Conservation (phyloP, 306 rosid species). For the Vigna nakashimae region DNA sequence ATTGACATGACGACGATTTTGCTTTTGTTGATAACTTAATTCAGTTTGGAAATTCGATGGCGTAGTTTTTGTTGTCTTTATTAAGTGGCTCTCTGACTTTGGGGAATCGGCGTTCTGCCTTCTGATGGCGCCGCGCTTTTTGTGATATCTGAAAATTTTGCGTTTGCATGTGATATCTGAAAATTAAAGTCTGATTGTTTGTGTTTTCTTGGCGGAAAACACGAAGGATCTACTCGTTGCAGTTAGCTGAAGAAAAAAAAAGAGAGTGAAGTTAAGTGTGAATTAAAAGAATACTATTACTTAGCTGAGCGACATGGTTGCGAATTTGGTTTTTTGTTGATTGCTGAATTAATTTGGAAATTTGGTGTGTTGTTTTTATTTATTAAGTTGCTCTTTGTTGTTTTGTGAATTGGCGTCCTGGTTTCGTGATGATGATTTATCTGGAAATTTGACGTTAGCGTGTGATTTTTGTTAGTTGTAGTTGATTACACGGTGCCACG, state of each 20-base stretch:
- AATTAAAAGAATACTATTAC: conserved; percentile 17
- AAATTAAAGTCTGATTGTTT: conserved; percentile 12
- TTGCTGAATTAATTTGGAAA: conserved; percentile 24
- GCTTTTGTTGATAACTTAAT: conserved; percentile 28
- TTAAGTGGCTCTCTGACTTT: background rate
- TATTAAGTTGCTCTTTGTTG: background rate
- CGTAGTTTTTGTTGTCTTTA: background rate
- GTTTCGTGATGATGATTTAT: conserved; percentile 9
- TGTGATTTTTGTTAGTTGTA: conserved; percentile 11
- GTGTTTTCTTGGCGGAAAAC: background rate
- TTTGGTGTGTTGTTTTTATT: background rate
- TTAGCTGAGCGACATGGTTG: background rate
- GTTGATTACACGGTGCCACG: background rate
- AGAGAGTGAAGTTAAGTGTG: background rate
- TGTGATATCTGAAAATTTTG: background rate
- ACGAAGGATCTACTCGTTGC: background rate
- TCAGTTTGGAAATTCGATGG: conserved; percentile 4
- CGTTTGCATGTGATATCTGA: background rate
- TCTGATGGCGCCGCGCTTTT: background rate
- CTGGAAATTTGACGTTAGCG: conserved; percentile 1
- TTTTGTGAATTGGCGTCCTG: conserved; percentile 11
- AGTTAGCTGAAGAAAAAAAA: background rate
- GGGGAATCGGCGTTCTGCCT: conserved; percentile 15
- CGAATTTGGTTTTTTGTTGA: background rate
- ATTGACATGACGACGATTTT: background rate